A percentile compares a stretch with the other conserved stretches of the same genome.
phyloP scores from a whole-genome alignment of 1,139 yeast species.

The Geotrichum reessii region DNA sequence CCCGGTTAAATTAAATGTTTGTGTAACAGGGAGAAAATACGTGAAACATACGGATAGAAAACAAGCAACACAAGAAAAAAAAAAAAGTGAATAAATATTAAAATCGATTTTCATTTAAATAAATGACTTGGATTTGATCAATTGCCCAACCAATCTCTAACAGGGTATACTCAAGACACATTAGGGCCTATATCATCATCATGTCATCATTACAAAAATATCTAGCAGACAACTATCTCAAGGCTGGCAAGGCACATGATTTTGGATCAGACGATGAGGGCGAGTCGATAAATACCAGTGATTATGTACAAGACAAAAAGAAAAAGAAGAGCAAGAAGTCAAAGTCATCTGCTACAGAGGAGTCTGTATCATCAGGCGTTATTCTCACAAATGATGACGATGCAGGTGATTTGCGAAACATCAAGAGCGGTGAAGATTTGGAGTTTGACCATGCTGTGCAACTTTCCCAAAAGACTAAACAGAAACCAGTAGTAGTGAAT shows the following conservation, averaged over 20 bases:
- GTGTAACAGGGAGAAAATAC: no score
- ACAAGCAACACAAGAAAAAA: no score
- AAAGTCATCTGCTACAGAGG: conserved; percentile 19
- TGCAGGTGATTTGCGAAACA: conserved; percentile 20
- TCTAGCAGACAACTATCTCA: conserved; percentile 45
- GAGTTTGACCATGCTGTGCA: conserved; percentile 19
- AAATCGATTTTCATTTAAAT: no score
- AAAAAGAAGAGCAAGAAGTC: conserved; percentile 24
- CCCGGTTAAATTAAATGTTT: no score
- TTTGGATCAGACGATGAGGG: conserved; percentile 30
- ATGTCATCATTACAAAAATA: conserved; percentile 50
- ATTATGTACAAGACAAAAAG: conserved; percentile 2
- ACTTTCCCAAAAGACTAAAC: conserved; percentile 28
- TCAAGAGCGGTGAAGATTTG: conserved; percentile 22
- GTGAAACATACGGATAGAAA: no score
- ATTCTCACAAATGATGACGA: conserved; percentile 29
- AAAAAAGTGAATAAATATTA: no score
- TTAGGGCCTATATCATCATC: no score
- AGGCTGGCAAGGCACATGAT: conserved; percentile 28
- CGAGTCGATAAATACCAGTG: background rate
- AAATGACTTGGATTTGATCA: no score
- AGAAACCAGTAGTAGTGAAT: conserved; percentile 30
- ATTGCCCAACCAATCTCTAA: no score
- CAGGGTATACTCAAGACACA: no score
- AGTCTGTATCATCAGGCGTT: conserved; percentile 1